Base-by-base conservation (phyloP, 257 asterid genomes). In the Voacanga thouarsii region DNA sequence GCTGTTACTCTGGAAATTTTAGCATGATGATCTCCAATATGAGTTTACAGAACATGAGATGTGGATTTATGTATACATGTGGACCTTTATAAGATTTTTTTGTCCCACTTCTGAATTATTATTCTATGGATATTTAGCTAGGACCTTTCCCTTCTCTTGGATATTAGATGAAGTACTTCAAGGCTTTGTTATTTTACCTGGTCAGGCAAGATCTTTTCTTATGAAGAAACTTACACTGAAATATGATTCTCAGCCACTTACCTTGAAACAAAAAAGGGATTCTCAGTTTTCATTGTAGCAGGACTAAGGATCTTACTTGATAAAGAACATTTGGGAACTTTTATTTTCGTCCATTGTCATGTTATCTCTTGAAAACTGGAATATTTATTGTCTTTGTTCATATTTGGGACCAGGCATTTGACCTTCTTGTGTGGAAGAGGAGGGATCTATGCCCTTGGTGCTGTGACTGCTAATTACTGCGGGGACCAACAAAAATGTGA, bases 391-490 rank as follows among this genome's bases (percentile, higher is more conserved):
- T 72, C 37, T 76, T 30, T 61, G 73, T 63, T 43, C 19, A 72
- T 43, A 45, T 77, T 26, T 57, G 73, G 84, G 74, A 61, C 47
- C 87, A 90, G 96, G 80, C 87, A 86, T 59, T 85, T 89, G 82
- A 89, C 96, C 53, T 90, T 90, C 79, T 81, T 90, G n/a, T 87
- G 92, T 81, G 94, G 96, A 77, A 84, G 88, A 85, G 92, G 93
- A 81, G 94, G 96, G 82, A 74, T 86, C 64, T 89, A 85, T 81
- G 92, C 91, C 15, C 87, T 90, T 75, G 96, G 96, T 70, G 88
- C 93, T 72, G 85, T 89, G 73, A 78, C 88, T 15, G 89, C 93
- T 68, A 86, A 80, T 73, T 89, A 79, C 77, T 23, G 79, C 9
- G 86, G 90, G 87, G 94, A 90, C 83, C 89, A 65, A 75, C 74